Percentiles rank a stretch among this genome's conserved stretches.
Evolutionary conservation across 495 filamentous ascomycete species (phyloP).

Genomic region (Tetracladium setigerum): DNA sequence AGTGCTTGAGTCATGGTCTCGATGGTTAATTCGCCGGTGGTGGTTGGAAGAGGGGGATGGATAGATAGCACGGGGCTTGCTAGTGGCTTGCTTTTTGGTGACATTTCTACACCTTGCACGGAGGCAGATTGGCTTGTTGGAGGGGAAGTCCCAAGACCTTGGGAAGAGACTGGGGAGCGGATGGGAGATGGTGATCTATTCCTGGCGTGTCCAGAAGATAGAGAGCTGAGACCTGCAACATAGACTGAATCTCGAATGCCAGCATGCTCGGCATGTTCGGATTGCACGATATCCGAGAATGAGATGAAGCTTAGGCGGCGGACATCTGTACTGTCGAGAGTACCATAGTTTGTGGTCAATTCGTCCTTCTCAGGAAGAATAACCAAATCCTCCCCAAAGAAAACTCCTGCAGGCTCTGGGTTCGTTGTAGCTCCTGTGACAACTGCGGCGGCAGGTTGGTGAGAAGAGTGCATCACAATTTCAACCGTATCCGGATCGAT

Average conservation of each 20-base stretch:
- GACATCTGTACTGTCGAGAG: constrained; percentile 67
- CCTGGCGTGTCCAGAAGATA: constrained; percentile 33
- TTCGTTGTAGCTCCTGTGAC: constrained; percentile 41
- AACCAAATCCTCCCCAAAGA: constrained; percentile 49
- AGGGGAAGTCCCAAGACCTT: constrained; percentile 53
- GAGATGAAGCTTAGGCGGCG: constrained; percentile 85
- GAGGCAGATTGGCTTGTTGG: constrained; percentile 60
- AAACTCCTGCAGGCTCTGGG: constrained; percentile 14
- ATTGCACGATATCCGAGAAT: constrained; percentile 90
- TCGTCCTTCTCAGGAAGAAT: constrained; percentile 44
- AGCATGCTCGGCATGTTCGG: constrained; percentile 61
- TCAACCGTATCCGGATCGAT: constrained; percentile 77
- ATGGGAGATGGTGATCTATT: constrained; percentile 71
- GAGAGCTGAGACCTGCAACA: constrained; percentile 44
- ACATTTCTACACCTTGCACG: constrained; percentile 57
- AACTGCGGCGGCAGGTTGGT: constrained; percentile 65
- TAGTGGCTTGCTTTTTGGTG: constrained; percentile 43
- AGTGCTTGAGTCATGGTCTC: constrained; percentile 90
- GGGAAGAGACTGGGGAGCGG: constrained; percentile 59
- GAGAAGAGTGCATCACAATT: constrained; percentile 74
- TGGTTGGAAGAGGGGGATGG: constrained; percentile 20
- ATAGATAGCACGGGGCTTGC: constrained; percentile 35
- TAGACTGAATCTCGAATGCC: constrained; percentile 53
- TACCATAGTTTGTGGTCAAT: constrained; percentile 60
- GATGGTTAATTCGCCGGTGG: constrained; percentile 63